Conservation (phyloP, 768 basidiomycete genomes). For the Zangia roseola region DNA sequence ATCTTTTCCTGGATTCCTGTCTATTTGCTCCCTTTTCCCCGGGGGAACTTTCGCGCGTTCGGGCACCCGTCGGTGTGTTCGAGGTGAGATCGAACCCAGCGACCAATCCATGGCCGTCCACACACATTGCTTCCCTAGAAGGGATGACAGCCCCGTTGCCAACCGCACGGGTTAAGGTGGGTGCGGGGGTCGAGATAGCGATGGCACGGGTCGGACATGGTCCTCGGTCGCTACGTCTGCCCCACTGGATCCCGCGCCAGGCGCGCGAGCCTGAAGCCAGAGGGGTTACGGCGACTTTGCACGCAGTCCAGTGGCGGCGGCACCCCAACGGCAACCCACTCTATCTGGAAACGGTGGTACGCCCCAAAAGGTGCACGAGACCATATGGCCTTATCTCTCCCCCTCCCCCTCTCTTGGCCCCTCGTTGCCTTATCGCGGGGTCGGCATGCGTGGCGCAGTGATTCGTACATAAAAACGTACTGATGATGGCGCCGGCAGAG, state of each 20-base stretch:
- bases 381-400: conserved; percentile 6
- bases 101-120: not conserved
- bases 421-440: conserved; percentile 1
- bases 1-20: not conserved
- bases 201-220: not conserved
- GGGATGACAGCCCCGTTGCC: not conserved
- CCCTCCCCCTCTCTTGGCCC: not conserved
- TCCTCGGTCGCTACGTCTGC: too few species aligned
- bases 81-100: not conserved
- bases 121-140: conserved; percentile 1
- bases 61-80: conserved; percentile 1
- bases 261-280: too few species aligned
- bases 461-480: not conserved
- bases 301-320: not conserved
- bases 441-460: not conserved
- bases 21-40: not conserved
- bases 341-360: not conserved
- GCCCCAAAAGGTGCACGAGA: not conserved
- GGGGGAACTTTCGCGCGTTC: not conserved
- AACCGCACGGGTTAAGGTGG: conserved; percentile 8
- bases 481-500: not conserved
- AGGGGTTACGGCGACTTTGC: too few species aligned
- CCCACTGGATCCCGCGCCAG: too few species aligned
- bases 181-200: not conserved
- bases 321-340: not conserved